phyloP scores from a whole-genome alignment of 2,329 filamentous ascomycete genomes.

The Aspergillus sp. region DNA sequence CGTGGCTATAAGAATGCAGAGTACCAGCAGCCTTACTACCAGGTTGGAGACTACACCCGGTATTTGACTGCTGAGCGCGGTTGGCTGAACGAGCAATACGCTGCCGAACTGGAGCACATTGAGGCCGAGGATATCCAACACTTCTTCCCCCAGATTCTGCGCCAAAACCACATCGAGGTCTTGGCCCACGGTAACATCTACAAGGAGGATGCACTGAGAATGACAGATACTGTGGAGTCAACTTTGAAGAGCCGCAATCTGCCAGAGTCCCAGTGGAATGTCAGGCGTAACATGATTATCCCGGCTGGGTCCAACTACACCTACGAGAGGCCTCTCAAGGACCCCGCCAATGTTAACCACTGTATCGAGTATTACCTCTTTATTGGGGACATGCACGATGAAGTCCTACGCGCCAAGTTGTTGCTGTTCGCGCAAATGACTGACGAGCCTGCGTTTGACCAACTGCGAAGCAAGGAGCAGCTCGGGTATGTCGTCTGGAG shows the following conservation, averaged over 20 bases:
- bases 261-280: conserved; percentile 75
- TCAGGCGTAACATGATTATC: conserved; percentile 73
- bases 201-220: conserved; percentile 84
- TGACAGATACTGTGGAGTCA: conserved; percentile 79
- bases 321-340: conserved; percentile 76
- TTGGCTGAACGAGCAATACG: conserved; percentile 76
- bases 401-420: conserved; percentile 70
- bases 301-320: conserved; percentile 79
- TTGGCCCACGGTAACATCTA: conserved; percentile 90
- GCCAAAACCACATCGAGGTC: conserved; percentile 83
- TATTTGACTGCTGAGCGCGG: conserved; percentile 77
- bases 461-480: conserved; percentile 93
- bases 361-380: conserved; percentile 78
- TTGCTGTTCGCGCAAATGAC: conserved; percentile 85
- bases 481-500: conserved; percentile 96
- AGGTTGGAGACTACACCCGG: conserved; percentile 78
- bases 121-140: conserved; percentile 71
- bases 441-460: conserved; percentile 91
- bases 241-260: conserved; percentile 73
- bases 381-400: conserved; percentile 68
- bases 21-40: conserved; percentile 83
- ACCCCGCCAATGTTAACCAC: conserved; percentile 86
- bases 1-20: conserved; percentile 83
- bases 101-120: conserved; percentile 72
- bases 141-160: conserved; percentile 78